Conservation (phyloP, 2,329 filamentous ascomycete genomes). For the Xylaria sp. region DNA sequence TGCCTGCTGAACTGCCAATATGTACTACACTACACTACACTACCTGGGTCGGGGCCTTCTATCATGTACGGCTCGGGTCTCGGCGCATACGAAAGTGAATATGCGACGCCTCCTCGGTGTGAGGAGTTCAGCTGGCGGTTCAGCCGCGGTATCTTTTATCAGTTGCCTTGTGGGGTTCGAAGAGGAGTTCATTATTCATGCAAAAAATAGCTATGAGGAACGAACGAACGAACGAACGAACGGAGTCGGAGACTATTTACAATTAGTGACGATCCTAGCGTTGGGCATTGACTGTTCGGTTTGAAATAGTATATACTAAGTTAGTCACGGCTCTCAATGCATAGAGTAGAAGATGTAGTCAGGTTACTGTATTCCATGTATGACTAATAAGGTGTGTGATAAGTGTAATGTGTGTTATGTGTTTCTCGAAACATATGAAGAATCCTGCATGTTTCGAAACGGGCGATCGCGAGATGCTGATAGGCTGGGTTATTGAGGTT, state of each 20-base stretch:
- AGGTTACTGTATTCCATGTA: not conserved
- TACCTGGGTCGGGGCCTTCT: constrained; percentile 18
- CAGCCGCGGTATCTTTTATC: constrained; percentile 22
- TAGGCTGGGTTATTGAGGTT: constrained; percentile 15
- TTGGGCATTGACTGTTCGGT: constrained; percentile 2
- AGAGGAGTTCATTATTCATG: constrained; percentile 16
- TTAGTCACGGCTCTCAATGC: not conserved
- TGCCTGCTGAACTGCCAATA: constrained; percentile 9
- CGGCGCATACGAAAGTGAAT: not conserved
- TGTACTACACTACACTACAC: no score
- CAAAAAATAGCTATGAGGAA: not conserved
- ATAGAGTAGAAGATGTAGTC: not conserved
- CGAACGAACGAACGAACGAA: not conserved
- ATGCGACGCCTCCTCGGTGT: constrained; percentile 20
- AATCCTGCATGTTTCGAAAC: constrained; percentile 35
- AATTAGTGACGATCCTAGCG: constrained; percentile 12
- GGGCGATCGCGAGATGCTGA: constrained; percentile 19
- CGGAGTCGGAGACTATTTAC: not conserved
- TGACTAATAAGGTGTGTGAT: constrained; percentile 15
- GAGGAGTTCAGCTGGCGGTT: constrained; percentile 22
- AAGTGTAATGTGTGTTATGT: constrained; percentile 1
- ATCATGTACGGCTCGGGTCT: constrained; percentile 10
- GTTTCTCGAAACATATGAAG: constrained; percentile 28
- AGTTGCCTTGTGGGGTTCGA: constrained; percentile 1
- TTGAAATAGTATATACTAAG: not conserved